Conservation (phyloP, 2,329 filamentous ascomycete species). For the Zasmidium angulare region DNA sequence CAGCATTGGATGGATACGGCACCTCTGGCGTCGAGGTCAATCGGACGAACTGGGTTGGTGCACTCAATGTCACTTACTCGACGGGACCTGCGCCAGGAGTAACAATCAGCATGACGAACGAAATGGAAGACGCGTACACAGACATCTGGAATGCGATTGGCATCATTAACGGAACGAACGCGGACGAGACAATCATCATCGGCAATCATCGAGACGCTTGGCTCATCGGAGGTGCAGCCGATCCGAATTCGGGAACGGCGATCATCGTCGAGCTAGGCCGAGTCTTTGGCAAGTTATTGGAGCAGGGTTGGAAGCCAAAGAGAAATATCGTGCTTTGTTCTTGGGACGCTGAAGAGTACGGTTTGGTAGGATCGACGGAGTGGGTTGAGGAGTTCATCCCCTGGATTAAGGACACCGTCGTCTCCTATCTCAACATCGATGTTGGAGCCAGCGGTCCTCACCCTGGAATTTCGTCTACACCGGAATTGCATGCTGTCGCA, state of each 20-base stretch:
- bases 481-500: slow-evolving; percentile 69
- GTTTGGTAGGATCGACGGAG: slow-evolving; percentile 44
- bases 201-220: slow-evolving; percentile 57
- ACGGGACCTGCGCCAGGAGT: slow-evolving; percentile 74
- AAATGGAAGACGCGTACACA: slow-evolving; percentile 78
- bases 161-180: slow-evolving; percentile 66
- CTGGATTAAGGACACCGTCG: slow-evolving; percentile 45
- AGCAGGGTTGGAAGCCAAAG: slow-evolving; percentile 53
- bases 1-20: slow-evolving; percentile 79
- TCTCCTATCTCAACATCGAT: slow-evolving; percentile 55
- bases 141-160: slow-evolving; percentile 75
- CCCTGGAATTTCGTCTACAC: slow-evolving; percentile 67
- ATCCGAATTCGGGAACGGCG: slow-evolving; percentile 53
- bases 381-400: slow-evolving; percentile 53
- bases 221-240: slow-evolving; percentile 54
- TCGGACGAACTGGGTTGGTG: slow-evolving; percentile 64
- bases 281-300: slow-evolving; percentile 49
- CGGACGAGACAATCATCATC: slow-evolving; percentile 55
- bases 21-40: slow-evolving; percentile 52
- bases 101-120: slow-evolving; percentile 70
- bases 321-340: slow-evolving; percentile 49
- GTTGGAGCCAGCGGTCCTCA: slow-evolving; percentile 52
- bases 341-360: slow-evolving; percentile 47
- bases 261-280: slow-evolving; percentile 52
- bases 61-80: slow-evolving; percentile 72